A percentile compares a stretch with the other conserved stretches of the same genome.
phyloP scores from a whole-genome alignment of 257 asterid species.

The Euphrasia confusa region DNA sequence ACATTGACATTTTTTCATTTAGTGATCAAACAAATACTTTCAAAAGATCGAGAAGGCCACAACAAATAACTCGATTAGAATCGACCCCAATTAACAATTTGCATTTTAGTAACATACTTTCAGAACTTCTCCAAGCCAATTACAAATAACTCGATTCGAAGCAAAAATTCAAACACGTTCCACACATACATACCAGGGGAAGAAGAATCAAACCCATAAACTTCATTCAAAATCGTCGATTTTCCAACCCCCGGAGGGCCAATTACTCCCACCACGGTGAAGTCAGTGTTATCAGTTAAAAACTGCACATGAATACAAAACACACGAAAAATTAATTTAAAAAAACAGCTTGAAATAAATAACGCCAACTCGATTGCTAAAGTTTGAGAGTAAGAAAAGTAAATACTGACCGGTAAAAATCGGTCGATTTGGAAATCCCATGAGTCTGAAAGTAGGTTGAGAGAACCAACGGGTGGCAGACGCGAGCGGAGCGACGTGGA shows the following conservation, averaged over 20 bases:
- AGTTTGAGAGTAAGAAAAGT: slow-evolving; percentile 7
- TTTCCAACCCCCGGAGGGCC: slow-evolving; percentile 93
- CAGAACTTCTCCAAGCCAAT: neutral
- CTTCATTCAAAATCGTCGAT: slow-evolving; percentile 87
- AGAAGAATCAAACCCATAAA: slow-evolving; percentile 82
- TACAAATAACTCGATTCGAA: neutral
- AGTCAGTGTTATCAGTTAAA: slow-evolving; percentile 89
- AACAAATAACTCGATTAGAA: neutral
- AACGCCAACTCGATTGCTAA: slow-evolving; percentile 6
- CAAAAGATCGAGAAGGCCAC: neutral
- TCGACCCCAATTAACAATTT: neutral
- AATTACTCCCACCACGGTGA: slow-evolving; percentile 86
- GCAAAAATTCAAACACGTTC: neutral
- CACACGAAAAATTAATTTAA: neutral
- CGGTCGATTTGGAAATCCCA: slow-evolving; percentile 84
- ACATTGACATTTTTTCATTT: neutral
- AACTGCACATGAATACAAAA: slow-evolving; percentile 46
- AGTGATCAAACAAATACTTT: neutral
- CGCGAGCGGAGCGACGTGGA: slow-evolving; percentile 73
- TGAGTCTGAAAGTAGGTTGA: slow-evolving; percentile 78
- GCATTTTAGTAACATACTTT: slow-evolving; percentile 4
- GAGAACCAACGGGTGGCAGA: slow-evolving; percentile 73
- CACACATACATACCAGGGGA: slow-evolving; percentile 53
- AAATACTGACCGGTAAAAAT: slow-evolving; percentile 55
- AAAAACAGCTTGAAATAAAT: slow-evolving; percentile 5